Base-by-base conservation (phyloP, 108 stramenopile genomes). In the Nitzschia sp. region DNA sequence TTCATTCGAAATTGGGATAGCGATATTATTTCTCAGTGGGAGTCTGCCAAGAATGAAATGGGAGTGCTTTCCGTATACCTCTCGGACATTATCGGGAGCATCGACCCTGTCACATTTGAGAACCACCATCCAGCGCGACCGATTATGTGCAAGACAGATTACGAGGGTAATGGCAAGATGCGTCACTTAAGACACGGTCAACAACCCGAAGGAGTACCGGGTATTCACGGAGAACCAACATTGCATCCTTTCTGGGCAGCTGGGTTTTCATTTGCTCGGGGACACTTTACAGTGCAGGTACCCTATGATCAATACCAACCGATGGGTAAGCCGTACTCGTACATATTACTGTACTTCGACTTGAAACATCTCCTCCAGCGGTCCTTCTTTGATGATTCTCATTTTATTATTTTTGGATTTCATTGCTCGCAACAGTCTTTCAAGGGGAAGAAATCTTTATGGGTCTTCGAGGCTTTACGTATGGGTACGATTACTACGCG, bases 221-320 rank as follows among this genome's bases (percentile, higher is more conserved):
- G 64, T 55, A 80, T 88, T 41, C 76, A 80, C 52, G 81, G 81
- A 16, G 66, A 83, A 65, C 96, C 96, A 9, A 82, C 87, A 27
- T 71, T 89, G n/a, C 78, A 96, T 34, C 95, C 94, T 2, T 96
- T 92, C 72, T 98, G 95, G 93, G 97, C 97, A 3, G 95, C 96
- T 8, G 97, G 97, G 1, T 94, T 96, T 69, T 88, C 84, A 30
- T 97, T 97, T 80, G 79, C 87, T 15, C 77, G 93, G 16, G 91
- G 92, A 17, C 94, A 95, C 61, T 89, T 91, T 69, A 82, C 87
- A 30, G 79, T 90, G 38, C 86, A 91, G 50, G 89, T 95, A 3
- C 92, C 92, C 1, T 96, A 96, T 71, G 93, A 96, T 82, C 85
- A 86, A 53, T 90, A 92, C 71, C 72, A 87, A 34, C 92, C 92